A percentile compares a stretch with the other conserved stretches of the same genome.
These are phyloP conservation scores for Dactylellina sp. DNA, from an alignment of 2,329 filamentous ascomycete species.

Conservation along the genomic window DNA sequence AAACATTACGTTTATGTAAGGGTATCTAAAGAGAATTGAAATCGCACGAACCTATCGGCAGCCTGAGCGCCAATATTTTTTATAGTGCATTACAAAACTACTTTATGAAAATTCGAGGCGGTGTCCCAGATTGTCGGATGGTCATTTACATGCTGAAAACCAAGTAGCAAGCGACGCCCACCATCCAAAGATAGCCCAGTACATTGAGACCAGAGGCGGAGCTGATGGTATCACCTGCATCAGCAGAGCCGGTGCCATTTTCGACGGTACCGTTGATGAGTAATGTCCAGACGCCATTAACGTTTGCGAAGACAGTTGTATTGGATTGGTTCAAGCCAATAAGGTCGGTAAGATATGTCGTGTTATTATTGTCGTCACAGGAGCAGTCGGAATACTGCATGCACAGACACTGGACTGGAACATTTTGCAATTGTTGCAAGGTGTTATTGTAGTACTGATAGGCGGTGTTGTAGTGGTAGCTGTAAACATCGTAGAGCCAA, in stretches of 20 bases:
- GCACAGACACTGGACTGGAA: constrained; percentile 74
- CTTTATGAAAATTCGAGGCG: too few species aligned
- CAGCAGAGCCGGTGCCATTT: constrained; percentile 72
- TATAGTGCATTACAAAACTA: not conserved
- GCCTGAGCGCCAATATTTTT: not conserved
- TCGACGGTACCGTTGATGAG: constrained; percentile 82
- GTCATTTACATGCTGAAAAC: constrained; percentile 41
- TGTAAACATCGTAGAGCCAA: constrained; percentile 74
- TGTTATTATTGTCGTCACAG: constrained; percentile 76
- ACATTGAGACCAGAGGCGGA: constrained; percentile 21
- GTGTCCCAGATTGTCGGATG: not conserved
- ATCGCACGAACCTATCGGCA: constrained; percentile 29
- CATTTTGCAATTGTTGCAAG: constrained; percentile 68
- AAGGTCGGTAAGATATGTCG: constrained; percentile 72
- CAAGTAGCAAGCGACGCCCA: constrained; percentile 32
- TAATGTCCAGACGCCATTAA: constrained; percentile 72
- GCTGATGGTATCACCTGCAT: constrained; percentile 59
- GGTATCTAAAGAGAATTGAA: constrained; percentile 10
- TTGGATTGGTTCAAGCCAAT: constrained; percentile 73
- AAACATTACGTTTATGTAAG: not conserved
- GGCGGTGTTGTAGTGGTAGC: constrained; percentile 71
- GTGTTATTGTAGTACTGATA: constrained; percentile 70
- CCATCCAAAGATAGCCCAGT: constrained; percentile 50
- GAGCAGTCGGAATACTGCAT: constrained; percentile 70
- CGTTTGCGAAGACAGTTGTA: constrained; percentile 69